Evolutionary conservation across 1,284 basidiomycete genomes (phyloP).

Genomic region (Ceratorhiza oryzae-sativae): DNA sequence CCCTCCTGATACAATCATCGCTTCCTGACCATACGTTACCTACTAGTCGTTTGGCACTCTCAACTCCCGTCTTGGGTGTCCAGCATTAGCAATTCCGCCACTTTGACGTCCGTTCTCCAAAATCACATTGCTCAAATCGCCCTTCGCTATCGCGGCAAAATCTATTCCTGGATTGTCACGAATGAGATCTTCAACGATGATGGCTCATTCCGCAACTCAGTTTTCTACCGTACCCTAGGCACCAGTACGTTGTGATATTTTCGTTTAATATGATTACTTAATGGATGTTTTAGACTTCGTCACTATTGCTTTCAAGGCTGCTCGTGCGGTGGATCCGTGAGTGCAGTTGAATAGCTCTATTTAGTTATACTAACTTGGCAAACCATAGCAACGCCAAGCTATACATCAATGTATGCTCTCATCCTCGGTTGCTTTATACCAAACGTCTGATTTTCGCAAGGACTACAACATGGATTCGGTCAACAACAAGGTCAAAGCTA

Average conservation of each 20-base stretch:
- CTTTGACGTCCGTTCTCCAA: slow-evolving; percentile 27
- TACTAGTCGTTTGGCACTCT: slow-evolving; percentile 39
- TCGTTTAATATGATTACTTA: neutral
- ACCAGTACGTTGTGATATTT: neutral
- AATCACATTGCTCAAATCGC: slow-evolving; percentile 21
- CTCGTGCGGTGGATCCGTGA: slow-evolving; percentile 1
- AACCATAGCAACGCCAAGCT: slow-evolving; percentile 40
- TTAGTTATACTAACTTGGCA: neutral
- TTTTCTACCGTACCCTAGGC: slow-evolving; percentile 14
- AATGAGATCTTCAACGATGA: slow-evolving; percentile 47
- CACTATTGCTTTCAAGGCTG: slow-evolving; percentile 14
- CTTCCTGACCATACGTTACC: too few species aligned
- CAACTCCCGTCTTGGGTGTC: slow-evolving; percentile 34
- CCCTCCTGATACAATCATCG: too few species aligned
- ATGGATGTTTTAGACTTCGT: neutral
- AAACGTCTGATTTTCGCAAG: neutral
- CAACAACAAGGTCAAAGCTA: slow-evolving; percentile 32
- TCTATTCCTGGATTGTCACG: slow-evolving; percentile 55
- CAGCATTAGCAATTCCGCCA: slow-evolving; percentile 5
- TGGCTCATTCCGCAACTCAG: slow-evolving; percentile 39
- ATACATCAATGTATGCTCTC: slow-evolving; percentile 38
- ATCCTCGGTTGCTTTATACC: too few species aligned
- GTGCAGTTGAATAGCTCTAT: neutral
- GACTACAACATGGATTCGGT: slow-evolving; percentile 15
- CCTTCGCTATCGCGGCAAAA: slow-evolving; percentile 21